Evolutionary conservation across 257 asterid species (phyloP), one percentile per base, ranked within the genome.

Genomic region (Forsythia suspensa): DNA sequence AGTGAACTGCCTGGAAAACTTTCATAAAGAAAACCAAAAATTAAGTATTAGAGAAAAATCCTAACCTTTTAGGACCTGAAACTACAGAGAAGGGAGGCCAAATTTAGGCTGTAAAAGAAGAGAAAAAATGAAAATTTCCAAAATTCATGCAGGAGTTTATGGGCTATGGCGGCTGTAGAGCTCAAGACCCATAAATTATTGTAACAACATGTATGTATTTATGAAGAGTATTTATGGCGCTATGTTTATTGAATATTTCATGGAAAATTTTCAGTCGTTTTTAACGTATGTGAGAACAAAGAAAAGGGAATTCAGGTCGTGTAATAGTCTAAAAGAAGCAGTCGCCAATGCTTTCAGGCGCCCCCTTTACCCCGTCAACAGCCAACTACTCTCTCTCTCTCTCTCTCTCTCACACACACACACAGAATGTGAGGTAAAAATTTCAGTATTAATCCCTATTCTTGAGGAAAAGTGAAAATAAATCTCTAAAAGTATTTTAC

Each of bases 371-470:
- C 82, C 79, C 24, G 24, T 24, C 24, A 24, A 24, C 24, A 24
- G 91, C 81, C 91, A 85, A 87, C 86, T 36, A 63, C 82, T 24
- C 44, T 36, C 40, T 11, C 18, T 6, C 12, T 48, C 0, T 24
- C 34, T 29, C 34, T 29, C 34, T 29, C 34, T 29, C 34, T 29
- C 24, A 24, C 0, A 24, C 24, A 24, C 24, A 24, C 24, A 24
- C 24, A 24, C 24, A 29, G 34, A 29, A 29, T 29, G 34, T 29
- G 2, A 29, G 34, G 34, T 1, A 29, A 29, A 29, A 29, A 1
- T 29, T 29, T 29, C 34, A 29, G 34, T 29, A 29, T 29, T 29
- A 1, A 29, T 29, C 34, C 34, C 34, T 1, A 29, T 29, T 29
- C 34, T 29, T 29, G 1, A 29, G 34, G 34, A 29, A 29, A 29